These are phyloP conservation scores for Sporothrix protearum DNA, from an alignment of 2,329 filamentous ascomycete species.

Conservation along the genomic window DNA sequence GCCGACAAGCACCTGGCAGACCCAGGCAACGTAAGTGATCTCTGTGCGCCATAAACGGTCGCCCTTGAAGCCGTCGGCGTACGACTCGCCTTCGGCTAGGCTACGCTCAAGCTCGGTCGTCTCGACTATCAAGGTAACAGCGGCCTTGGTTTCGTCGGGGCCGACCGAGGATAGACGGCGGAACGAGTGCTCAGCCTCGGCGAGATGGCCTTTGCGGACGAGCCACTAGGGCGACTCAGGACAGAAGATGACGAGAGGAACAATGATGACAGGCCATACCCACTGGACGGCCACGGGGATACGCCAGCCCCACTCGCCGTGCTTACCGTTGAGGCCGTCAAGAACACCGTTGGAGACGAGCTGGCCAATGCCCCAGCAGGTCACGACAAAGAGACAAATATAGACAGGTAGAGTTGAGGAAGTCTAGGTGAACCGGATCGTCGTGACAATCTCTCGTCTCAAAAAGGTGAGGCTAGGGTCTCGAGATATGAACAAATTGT, in stretches of 20 bases:
- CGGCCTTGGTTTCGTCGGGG: slow-evolving; percentile 59
- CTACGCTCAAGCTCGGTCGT: slow-evolving; percentile 56
- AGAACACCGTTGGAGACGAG: slow-evolving; percentile 32
- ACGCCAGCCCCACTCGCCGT: slow-evolving; percentile 30
- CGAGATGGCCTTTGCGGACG: slow-evolving; percentile 42
- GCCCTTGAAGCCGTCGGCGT: slow-evolving; percentile 48
- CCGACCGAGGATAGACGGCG: slow-evolving; percentile 43
- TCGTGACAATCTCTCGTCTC: background rate
- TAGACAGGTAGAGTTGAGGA: background rate
- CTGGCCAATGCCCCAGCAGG: slow-evolving; percentile 41
- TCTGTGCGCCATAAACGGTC: slow-evolving; percentile 46
- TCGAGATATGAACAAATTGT: slow-evolving; percentile 2
- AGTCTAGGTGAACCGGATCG: background rate
- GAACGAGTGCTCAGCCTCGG: slow-evolving; percentile 42
- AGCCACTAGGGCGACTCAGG: slow-evolving; percentile 41
- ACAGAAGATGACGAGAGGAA: slow-evolving; percentile 27
- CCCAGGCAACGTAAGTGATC: slow-evolving; percentile 41
- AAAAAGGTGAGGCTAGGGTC: background rate
- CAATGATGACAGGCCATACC: slow-evolving; percentile 41
- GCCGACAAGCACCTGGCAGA: slow-evolving; percentile 43
- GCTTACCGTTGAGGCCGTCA: slow-evolving; percentile 28
- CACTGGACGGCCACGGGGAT: slow-evolving; percentile 44
- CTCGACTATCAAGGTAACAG: slow-evolving; percentile 33
- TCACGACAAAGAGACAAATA: slow-evolving; percentile 39
- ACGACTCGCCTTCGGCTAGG: slow-evolving; percentile 45